phyloP scores from a whole-genome alignment of 2,329 filamentous ascomycete genomes.

The Plenodomus lindquistii region DNA sequence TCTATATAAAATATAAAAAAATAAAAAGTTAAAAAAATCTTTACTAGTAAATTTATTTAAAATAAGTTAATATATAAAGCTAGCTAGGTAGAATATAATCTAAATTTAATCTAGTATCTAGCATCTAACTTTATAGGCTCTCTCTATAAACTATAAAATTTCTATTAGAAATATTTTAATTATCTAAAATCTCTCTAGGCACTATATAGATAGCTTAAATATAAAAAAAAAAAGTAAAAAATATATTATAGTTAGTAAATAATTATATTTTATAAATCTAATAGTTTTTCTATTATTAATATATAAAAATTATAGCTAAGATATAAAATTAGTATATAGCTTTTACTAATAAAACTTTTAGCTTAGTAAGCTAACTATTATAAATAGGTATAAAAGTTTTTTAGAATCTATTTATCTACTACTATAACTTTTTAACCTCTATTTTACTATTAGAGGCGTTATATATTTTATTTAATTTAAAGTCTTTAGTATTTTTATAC shows the following conservation, averaged over 20 bases:
- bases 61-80: neutral
- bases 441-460: no score
- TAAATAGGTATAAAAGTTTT: no score
- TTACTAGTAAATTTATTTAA: neutral
- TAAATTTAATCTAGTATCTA: neutral
- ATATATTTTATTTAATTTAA: no score
- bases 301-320: neutral
- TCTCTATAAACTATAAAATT: neutral
- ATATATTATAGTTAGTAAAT: neutral
- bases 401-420: no score
- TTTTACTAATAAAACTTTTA: no score
- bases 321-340: no score
- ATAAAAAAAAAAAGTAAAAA: neutral
- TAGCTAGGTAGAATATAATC: neutral
- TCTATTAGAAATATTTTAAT: neutral
- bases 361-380: no score
- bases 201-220: neutral
- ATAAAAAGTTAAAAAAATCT: constrained; percentile 1
- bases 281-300: neutral
- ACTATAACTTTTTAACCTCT: no score
- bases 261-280: neutral
- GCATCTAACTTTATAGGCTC: neutral
- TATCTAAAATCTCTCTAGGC: neutral
- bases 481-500: no score
- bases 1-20: neutral